A percentile compares a stretch with the other conserved stretches of the same genome.
These are phyloP conservation scores for Puccinia triticina DNA, from an alignment of 1,284 basidiomycete species.

Conservation along the genomic window DNA sequence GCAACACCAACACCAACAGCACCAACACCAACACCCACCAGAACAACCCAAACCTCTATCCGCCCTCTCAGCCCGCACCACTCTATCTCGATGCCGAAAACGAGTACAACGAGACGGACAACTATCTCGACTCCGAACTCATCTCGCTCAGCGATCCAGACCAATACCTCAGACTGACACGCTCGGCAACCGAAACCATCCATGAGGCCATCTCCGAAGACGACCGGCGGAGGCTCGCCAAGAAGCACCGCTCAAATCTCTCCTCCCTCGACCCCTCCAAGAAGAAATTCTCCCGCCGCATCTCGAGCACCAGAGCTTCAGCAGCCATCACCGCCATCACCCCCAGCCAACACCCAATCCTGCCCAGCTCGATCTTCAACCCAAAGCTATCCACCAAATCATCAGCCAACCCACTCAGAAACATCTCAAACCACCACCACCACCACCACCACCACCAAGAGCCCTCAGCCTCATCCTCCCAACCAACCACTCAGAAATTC, in stretches of 20 bases:
- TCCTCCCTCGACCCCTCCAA: background rate
- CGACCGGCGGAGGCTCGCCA: conserved; percentile 66
- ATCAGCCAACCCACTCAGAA: background rate
- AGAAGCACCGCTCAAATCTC: conserved; percentile 62
- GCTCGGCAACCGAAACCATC: conserved; percentile 83
- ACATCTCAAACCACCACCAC: background rate
- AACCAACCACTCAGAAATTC: conserved; percentile 1
- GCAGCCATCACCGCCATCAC: conserved; percentile 16
- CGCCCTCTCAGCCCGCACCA: conserved; percentile 49
- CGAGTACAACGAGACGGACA: conserved; percentile 14
- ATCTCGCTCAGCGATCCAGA: conserved; percentile 68
- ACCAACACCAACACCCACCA: conserved; percentile 3
- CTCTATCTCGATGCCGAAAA: conserved; percentile 45
- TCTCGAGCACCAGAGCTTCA: conserved; percentile 64
- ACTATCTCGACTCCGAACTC: conserved; percentile 31
- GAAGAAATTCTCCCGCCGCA: conserved; percentile 64
- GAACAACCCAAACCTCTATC: conserved; percentile 39
- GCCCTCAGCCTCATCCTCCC: background rate
- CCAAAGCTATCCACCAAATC: conserved; percentile 9
- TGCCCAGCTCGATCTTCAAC: conserved; percentile 14
- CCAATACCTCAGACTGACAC: conserved; percentile 79
- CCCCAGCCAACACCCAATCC: background rate
- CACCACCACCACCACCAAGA: background rate
- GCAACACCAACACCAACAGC: too few species aligned
- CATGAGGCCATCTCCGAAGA: conserved; percentile 81